These are phyloP conservation scores for Marsdenia floribunda DNA, from an alignment of 257 asterid species.

Conservation along the genomic window DNA sequence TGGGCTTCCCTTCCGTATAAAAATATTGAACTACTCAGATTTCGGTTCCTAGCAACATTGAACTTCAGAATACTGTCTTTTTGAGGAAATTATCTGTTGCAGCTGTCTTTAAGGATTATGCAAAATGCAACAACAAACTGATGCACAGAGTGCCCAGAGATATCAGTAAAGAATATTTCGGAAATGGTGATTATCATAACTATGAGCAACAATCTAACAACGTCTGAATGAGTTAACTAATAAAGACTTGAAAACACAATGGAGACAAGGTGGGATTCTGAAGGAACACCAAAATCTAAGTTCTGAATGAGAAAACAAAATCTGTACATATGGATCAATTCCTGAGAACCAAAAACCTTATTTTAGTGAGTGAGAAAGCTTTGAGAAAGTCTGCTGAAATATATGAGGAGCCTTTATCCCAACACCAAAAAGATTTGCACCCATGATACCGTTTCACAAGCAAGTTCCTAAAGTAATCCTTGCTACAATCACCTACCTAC, in stretches of 20 bases:
- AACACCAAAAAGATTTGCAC: constrained; percentile 10
- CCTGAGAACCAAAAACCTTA: constrained; percentile 21
- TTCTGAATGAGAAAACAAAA: constrained; percentile 23
- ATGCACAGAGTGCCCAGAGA: neutral
- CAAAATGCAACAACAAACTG: neutral
- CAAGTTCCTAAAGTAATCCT: constrained; percentile 14
- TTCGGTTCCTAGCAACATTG: too few species aligned
- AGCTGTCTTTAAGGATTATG: neutral
- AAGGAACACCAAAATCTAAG: constrained; percentile 15
- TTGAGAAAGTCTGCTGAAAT: constrained; percentile 15
- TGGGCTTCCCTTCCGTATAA: too few species aligned
- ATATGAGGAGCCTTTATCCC: constrained; percentile 16
- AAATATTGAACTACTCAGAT: too few species aligned
- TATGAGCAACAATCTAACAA: neutral
- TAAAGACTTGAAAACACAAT: neutral
- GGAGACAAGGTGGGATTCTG: neutral
- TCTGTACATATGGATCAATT: constrained; percentile 21
- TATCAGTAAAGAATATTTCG: neutral
- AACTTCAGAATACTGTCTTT: too few species aligned
- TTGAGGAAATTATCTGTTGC: too few species aligned
- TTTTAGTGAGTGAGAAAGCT: constrained; percentile 21
- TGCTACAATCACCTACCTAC: constrained; percentile 36
- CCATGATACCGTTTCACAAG: constrained; percentile 2
- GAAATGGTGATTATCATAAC: neutral
- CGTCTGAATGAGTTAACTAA: neutral